A percentile compares a stretch with the other conserved stretches of the same genome.
These are phyloP conservation scores for Inga laurina DNA, from an alignment of 306 rosid genomes.

Conservation along the genomic window DNA sequence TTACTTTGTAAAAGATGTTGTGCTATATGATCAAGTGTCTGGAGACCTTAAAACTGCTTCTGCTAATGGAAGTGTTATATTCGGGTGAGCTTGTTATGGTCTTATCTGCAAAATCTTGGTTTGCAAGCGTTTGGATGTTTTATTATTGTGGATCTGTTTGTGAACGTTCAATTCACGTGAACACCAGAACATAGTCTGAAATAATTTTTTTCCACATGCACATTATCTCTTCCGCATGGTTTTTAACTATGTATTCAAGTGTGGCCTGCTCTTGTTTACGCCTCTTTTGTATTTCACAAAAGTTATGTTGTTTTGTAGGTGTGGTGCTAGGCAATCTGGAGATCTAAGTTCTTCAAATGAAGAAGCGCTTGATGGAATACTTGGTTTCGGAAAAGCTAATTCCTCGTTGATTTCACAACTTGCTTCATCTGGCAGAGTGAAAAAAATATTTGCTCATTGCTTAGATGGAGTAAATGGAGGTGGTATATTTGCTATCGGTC, in stretches of 20 bases:
- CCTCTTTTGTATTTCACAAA: constrained; percentile 15
- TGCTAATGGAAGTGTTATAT: constrained; percentile 83
- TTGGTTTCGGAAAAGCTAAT: constrained; percentile 97
- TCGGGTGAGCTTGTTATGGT: constrained; percentile 66
- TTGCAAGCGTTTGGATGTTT: constrained; percentile 22
- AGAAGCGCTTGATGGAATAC: constrained; percentile 97
- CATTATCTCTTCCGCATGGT: constrained; percentile 9
- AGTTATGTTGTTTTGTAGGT: constrained; percentile 52
- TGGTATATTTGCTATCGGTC: constrained; percentile 97
- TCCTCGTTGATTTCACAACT: constrained; percentile 92
- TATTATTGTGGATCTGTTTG: constrained; percentile 12
- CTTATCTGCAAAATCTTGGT: constrained; percentile 3
- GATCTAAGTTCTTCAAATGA: constrained; percentile 68
- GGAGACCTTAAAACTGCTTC: constrained; percentile 87
- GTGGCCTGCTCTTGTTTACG: constrained; percentile 20
- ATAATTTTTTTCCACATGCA: neutral
- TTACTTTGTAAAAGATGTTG: constrained; percentile 71
- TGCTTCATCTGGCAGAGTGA: constrained; percentile 84
- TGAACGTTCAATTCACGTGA: constrained; percentile 19
- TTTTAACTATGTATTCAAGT: constrained; percentile 13
- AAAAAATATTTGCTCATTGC: constrained; percentile 99
- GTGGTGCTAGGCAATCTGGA: constrained; percentile 96
- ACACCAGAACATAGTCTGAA: constrained; percentile 1
- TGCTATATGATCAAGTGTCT: constrained; percentile 77
- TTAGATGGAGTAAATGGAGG: constrained; percentile 95